Evolutionary conservation across 257 asterid species (phyloP).

Genomic region (Solanum dulcamara): DNA sequence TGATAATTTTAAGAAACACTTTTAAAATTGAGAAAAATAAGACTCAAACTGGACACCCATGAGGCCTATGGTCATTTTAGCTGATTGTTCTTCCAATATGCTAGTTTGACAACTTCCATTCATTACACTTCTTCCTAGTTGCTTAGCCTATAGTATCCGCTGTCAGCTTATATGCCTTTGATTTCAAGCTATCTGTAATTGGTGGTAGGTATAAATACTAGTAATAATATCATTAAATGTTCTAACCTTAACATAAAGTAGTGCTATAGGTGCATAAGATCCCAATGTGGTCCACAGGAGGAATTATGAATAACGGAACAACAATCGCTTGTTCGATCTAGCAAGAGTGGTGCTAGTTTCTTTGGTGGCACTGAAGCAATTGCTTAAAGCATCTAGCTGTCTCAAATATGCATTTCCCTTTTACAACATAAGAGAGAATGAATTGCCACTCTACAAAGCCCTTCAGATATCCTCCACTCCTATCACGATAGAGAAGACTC

Average conservation of each 20-base stretch:
- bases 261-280: neutral
- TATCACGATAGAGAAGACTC: neutral
- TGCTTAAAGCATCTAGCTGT: neutral
- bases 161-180: neutral
- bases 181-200: neutral
- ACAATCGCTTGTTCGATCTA: neutral
- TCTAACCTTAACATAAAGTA: neutral
- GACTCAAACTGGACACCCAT: neutral
- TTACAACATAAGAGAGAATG: neutral
- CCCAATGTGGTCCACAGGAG: neutral
- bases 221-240: neutral
- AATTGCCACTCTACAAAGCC: neutral
- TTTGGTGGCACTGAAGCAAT: neutral
- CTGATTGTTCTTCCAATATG: slow-evolving; percentile 1
- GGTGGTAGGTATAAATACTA: neutral
- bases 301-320: neutral
- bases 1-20: neutral
- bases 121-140: neutral
- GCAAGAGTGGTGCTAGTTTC: neutral
- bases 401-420: neutral
- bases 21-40: neutral
- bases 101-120: neutral
- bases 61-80: neutral
- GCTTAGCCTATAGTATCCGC: neutral
- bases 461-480: neutral